phyloP scores from a whole-genome alignment of 2,329 filamentous ascomycete genomes.

The Microcyclospora pomicola region DNA sequence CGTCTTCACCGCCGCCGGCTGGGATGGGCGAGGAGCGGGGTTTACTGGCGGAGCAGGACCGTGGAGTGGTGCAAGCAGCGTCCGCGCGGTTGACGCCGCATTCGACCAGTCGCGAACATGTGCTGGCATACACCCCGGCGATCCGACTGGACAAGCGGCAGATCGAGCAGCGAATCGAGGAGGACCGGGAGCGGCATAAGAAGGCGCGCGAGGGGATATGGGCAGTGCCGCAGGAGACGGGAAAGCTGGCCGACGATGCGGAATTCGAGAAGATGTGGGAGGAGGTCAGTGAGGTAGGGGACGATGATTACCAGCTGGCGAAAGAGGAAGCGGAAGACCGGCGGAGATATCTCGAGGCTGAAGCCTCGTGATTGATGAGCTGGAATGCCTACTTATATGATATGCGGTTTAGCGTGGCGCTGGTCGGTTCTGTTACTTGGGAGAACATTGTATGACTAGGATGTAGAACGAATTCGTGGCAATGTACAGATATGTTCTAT shows the following conservation, averaged over 20 bases:
- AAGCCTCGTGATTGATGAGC: slow-evolving; percentile 13
- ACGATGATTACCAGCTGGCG: slow-evolving; percentile 68
- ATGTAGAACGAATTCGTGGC: no score
- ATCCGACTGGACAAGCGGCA: slow-evolving; percentile 64
- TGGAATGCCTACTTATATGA: neutral
- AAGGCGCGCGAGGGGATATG: slow-evolving; percentile 81
- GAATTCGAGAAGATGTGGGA: slow-evolving; percentile 78
- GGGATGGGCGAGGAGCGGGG: neutral
- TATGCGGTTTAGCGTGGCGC: neutral
- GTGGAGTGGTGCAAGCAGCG: slow-evolving; percentile 1
- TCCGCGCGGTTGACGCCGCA: slow-evolving; percentile 12
- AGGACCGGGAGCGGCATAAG: slow-evolving; percentile 92
- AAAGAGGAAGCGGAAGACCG: slow-evolving; percentile 57
- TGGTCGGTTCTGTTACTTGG: no score
- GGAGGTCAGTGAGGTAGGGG: slow-evolving; percentile 71
- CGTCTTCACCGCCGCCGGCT: slow-evolving; percentile 4
- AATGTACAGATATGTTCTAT: no score
- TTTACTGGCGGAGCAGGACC: neutral
- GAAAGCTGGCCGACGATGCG: slow-evolving; percentile 44
- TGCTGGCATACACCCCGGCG: slow-evolving; percentile 2
- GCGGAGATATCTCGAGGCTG: slow-evolving; percentile 32
- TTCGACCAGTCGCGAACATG: slow-evolving; percentile 9
- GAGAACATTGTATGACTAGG: no score
- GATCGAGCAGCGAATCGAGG: slow-evolving; percentile 91
- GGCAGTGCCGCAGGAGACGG: slow-evolving; percentile 45